Percentiles rank a stretch among this genome's conserved stretches.
Evolutionary conservation across 2,329 filamentous ascomycete species (phyloP).

Genomic region (Colletotrichum sp.): DNA sequence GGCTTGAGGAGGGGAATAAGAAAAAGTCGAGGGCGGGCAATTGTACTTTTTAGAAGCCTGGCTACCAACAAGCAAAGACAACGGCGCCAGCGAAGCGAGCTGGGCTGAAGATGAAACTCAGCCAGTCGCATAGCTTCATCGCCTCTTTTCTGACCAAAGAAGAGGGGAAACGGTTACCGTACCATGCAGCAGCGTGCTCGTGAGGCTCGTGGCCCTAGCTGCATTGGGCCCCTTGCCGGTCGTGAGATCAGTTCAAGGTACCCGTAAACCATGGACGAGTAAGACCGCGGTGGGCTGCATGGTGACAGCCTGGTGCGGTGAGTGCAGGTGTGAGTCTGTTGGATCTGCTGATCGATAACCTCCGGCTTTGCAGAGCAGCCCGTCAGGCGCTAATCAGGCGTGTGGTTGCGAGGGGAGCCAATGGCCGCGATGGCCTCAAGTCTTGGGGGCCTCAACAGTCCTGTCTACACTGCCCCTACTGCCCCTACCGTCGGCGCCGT

Average conservation of each 20-base stretch:
- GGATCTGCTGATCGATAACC: conserved; percentile 15
- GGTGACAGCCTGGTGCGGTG: not conserved
- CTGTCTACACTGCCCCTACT: conserved; percentile 3
- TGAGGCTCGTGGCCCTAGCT: not conserved
- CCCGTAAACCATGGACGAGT: not conserved
- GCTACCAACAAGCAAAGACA: not conserved
- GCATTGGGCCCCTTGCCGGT: not conserved
- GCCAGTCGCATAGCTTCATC: conserved; percentile 15
- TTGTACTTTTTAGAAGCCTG: not conserved
- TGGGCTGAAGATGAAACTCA: conserved; percentile 20
- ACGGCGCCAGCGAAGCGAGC: not conserved
- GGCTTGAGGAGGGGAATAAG: not conserved
- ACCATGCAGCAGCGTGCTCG: conserved; percentile 3
- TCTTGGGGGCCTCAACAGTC: not conserved
- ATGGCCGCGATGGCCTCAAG: conserved; percentile 14
- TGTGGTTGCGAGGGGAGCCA: conserved; percentile 1
- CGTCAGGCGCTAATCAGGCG: conserved; percentile 4
- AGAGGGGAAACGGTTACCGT: not conserved
- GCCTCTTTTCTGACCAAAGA: not conserved
- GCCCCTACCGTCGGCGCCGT: not conserved
- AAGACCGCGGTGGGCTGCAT: not conserved
- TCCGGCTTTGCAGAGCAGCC: not conserved
- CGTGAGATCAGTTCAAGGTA: not conserved
- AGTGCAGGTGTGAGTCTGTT: not conserved
- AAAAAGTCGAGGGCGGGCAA: not conserved